Evolutionary conservation across 2,329 filamentous ascomycete species (phyloP), one percentile per base, ranked within the genome.

Genomic region (Botryotinia narcissicola): DNA sequence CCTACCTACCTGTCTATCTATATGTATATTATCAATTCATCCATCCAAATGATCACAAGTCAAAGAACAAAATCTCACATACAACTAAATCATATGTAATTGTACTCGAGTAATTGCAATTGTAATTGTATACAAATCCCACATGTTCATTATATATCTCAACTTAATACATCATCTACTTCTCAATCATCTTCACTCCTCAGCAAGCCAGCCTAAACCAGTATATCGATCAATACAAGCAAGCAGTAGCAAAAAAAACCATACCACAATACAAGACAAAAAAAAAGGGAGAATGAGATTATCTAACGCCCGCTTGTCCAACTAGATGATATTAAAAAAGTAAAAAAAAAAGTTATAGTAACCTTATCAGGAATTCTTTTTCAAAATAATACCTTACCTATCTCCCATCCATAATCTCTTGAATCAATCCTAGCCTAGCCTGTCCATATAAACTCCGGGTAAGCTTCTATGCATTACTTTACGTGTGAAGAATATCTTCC

Each of bases 401-500:
- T 51, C 70, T 32, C 48, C 60, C 60, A 64, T 66, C 42, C 29
- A 54, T 54, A 54, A 54, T n/a, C 12, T 63, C 60, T 71, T 66
- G 46, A 40, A 20, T 66, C 46, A 35, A 16, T 37, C 64, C 46
- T 68, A 42, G 35, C 44, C 63, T 68, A 54, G 40, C 64, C 60
- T 71, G 44, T 62, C 60, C 70, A 71, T 71, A 46, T 71, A 71
- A 51, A 71, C 70, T 71, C 60, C 60, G 46, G 70, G 25, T 70
- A 70, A 70, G 54, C 46, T 67, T 66, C 63, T 51, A 51, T n/a
- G 48, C 48, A 54, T 68, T 68, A 68, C 54, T 70, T 46, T 32
- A 70, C 22, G 67, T 60, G 54, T 70, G 40, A 61, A 44, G 67
- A 70, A 44, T 71, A 66, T 71, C n/a, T 54, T 29, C 51, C 51